phyloP scores from a whole-genome alignment of 768 basidiomycete species.

The Boletellus emodensis region DNA sequence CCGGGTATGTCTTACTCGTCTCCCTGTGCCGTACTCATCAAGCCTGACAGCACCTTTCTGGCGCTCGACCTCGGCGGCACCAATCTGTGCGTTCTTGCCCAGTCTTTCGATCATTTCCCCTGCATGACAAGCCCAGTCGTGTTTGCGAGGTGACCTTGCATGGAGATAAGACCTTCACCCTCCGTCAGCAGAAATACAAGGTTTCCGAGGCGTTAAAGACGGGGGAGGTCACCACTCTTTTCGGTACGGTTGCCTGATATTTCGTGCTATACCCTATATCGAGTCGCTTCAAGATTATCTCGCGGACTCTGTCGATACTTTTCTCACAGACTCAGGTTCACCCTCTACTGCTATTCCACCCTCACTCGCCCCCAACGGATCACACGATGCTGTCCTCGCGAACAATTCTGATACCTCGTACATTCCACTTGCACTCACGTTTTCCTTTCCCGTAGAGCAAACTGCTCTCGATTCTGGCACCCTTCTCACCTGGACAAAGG shows the following conservation, averaged over 20 bases:
- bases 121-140: constrained; percentile 50
- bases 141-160: constrained; percentile 92
- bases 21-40: constrained; percentile 5
- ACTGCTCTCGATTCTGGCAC: constrained; percentile 87
- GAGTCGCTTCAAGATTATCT: constrained; percentile 72
- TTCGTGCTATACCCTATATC: constrained; percentile 6
- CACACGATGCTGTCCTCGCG: constrained; percentile 11
- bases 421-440: constrained; percentile 84
- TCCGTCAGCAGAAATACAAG: constrained; percentile 95
- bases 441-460: constrained; percentile 97
- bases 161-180: constrained; percentile 82
- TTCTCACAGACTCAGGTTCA: constrained; percentile 61
- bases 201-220: constrained; percentile 92
- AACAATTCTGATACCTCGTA: constrained; percentile 37
- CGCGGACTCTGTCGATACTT: constrained; percentile 93
- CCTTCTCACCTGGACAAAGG: constrained; percentile 94
- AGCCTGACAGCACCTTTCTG: constrained; percentile 72
- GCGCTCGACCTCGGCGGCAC: constrained; percentile 97
- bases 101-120: neutral
- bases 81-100: constrained; percentile 69
- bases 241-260: constrained; percentile 50
- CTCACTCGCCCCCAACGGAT: constrained; percentile 17
- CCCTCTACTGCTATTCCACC: constrained; percentile 24
- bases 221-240: constrained; percentile 82
- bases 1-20: constrained; percentile 55